A percentile compares a stretch with the other conserved stretches of the same genome.
These are phyloP conservation scores for Dactylella cylindrospora DNA, from an alignment of 2,329 filamentous ascomycete genomes.

Conservation along the genomic window DNA sequence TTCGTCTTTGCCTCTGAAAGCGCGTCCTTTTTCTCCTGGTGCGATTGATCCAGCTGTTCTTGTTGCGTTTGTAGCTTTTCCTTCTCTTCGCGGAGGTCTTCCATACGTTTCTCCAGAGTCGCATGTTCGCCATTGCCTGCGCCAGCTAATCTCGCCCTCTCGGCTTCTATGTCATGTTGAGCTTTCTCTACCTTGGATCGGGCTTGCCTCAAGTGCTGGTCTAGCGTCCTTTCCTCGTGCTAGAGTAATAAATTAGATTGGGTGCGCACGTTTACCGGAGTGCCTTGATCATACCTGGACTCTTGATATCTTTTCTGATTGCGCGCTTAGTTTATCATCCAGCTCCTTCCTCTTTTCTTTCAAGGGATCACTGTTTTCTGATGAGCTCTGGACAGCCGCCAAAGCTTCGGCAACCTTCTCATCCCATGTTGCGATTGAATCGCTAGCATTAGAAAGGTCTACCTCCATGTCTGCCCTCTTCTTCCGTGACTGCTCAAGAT, in stretches of 20 bases:
- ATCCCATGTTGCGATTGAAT: slow-evolving; percentile 7
- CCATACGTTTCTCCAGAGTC: slow-evolving; percentile 52
- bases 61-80: slow-evolving; percentile 65
- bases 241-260: not conserved
- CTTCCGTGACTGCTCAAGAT: not conserved
- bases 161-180: slow-evolving; percentile 42
- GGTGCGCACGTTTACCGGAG: too few species aligned
- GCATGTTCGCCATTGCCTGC: slow-evolving; percentile 52
- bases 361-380: slow-evolving; percentile 8
- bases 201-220: slow-evolving; percentile 39
- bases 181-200: slow-evolving; percentile 43
- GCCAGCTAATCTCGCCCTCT: slow-evolving; percentile 30
- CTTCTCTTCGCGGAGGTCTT: slow-evolving; percentile 61
- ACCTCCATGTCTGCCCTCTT: not conserved
- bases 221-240: slow-evolving; percentile 49
- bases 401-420: slow-evolving; percentile 18
- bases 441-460: slow-evolving; percentile 3
- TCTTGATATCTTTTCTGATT: not conserved
- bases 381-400: slow-evolving; percentile 18
- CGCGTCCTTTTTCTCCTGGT: slow-evolving; percentile 57
- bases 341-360: slow-evolving; percentile 28
- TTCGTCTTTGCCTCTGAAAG: slow-evolving; percentile 48
- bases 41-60: slow-evolving; percentile 62
- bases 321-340: slow-evolving; percentile 7
- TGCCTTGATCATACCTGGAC: slow-evolving; percentile 22